Conservation (phyloP, 2,329 filamentous ascomycete species). For the Dactylellina parvicollis region DNA sequence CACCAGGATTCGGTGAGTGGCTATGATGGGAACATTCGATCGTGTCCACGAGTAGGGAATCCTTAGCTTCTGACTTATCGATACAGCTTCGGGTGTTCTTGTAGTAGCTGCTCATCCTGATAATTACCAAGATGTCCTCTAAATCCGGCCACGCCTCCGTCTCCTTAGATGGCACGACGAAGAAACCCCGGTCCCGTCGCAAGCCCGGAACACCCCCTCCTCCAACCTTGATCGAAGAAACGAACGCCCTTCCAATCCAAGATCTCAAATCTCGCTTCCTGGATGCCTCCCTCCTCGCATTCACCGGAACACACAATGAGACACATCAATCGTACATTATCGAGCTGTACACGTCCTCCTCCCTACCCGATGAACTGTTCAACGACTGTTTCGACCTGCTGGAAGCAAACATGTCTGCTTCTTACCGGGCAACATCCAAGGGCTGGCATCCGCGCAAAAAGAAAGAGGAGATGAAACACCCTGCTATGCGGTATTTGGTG, state of each 20-base stretch:
- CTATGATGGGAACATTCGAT: too few species aligned
- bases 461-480: slow-evolving; percentile 57
- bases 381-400: slow-evolving; percentile 55
- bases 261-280: slow-evolving; percentile 44
- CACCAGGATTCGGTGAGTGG: too few species aligned
- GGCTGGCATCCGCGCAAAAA: slow-evolving; percentile 56
- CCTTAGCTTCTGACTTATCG: too few species aligned
- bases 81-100: too few species aligned
- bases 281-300: slow-evolving; percentile 33
- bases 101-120: too few species aligned
- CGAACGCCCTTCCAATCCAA: slow-evolving; percentile 37
- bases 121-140: slow-evolving; percentile 31
- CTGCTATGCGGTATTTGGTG: slow-evolving; percentile 56
- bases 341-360: slow-evolving; percentile 55
- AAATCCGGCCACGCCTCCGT: slow-evolving; percentile 37
- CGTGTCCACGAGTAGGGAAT: too few species aligned
- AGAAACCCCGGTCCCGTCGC: slow-evolving; percentile 12
- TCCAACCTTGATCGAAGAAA: slow-evolving; percentile 39
- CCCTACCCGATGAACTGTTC: slow-evolving; percentile 52
- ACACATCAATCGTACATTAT: slow-evolving; percentile 37
- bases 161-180: slow-evolving; percentile 38
- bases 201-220: background rate
- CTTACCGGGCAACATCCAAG: slow-evolving; percentile 55
- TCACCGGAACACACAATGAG: slow-evolving; percentile 4
- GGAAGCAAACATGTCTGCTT: slow-evolving; percentile 53